Conservation (phyloP, 2,329 filamentous ascomycete genomes). For the Elsinoe arachidis region DNA sequence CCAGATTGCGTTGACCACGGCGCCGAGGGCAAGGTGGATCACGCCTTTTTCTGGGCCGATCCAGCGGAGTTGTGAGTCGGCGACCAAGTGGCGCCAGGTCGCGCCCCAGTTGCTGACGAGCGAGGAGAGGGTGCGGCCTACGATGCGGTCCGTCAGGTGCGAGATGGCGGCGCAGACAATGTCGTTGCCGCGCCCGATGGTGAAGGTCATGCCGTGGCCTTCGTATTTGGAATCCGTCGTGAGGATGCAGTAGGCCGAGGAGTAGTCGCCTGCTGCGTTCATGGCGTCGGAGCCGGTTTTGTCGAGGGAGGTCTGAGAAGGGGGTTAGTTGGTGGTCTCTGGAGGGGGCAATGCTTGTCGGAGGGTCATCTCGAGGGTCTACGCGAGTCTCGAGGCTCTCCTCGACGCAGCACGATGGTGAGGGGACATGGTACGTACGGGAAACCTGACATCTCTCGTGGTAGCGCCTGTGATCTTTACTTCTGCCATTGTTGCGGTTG, state of each 20-base stretch:
- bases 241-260: constrained; percentile 86
- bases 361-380: no score
- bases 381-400: constrained; percentile 1
- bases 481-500: constrained; percentile 1
- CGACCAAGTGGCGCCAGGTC: constrained; percentile 87
- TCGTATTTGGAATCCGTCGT: constrained; percentile 63
- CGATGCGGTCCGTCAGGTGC: constrained; percentile 67
- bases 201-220: constrained; percentile 80
- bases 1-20: constrained; percentile 86
- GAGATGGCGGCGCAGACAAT: constrained; percentile 80
- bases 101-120: constrained; percentile 74
- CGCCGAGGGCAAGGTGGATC: constrained; percentile 81
- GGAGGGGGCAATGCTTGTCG: no score
- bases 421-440: constrained; percentile 26
- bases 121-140: constrained; percentile 64
- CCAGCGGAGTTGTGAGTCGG: constrained; percentile 84
- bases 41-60: constrained; percentile 92
- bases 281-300: constrained; percentile 96
- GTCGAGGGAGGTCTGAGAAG: constrained; percentile 67
- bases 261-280: constrained; percentile 91
- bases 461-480: constrained; percentile 39
- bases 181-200: constrained; percentile 83
- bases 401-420: not conserved
- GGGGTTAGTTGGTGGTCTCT: constrained; percentile 1
- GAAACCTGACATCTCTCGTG: constrained; percentile 43